Evolutionary conservation across 1,284 basidiomycete genomes (phyloP).

Genomic region (Puccinia triticina): DNA sequence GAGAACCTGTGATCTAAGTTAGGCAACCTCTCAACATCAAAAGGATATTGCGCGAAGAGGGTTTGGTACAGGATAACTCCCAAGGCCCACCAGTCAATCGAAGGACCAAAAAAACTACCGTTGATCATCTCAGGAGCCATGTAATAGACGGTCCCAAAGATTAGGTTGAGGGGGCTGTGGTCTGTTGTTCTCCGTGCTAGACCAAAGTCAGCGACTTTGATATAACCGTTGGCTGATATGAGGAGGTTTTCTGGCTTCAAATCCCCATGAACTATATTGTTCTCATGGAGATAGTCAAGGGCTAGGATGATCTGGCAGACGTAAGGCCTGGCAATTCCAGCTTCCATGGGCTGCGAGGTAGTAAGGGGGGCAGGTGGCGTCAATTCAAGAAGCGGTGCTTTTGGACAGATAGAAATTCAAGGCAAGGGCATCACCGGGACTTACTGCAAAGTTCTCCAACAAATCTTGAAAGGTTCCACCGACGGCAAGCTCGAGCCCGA

Average conservation of each 20-base stretch:
- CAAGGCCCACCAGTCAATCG: constrained; percentile 38
- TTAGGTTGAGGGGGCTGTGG: neutral
- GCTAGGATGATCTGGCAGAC: constrained; percentile 91
- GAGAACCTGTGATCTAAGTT: neutral
- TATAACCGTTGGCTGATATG: neutral
- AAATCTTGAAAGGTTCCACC: constrained; percentile 2
- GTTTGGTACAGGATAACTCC: constrained; percentile 28
- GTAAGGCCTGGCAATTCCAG: constrained; percentile 68
- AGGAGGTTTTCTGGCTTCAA: constrained; percentile 98
- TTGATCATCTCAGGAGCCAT: constrained; percentile 37
- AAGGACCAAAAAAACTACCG: neutral
- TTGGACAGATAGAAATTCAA: neutral
- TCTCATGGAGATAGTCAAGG: constrained; percentile 86
- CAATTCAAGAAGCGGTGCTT: neutral
- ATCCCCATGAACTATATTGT: constrained; percentile 95
- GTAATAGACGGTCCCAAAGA: constrained; percentile 13
- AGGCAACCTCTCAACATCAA: neutral
- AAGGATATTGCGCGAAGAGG: constrained; percentile 15
- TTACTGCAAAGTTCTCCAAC: constrained; percentile 1
- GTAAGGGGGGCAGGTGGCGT: neutral
- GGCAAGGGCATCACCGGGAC: neutral
- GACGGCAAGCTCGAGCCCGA: neutral
- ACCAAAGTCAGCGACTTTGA: constrained; percentile 34
- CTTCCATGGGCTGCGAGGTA: neutral
- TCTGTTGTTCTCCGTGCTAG: neutral